A percentile compares a stretch with the other conserved stretches of the same genome.
Evolutionary conservation across 192 early-diverging fungal genomes (phyloP).

Genomic region (Phlyctochytrium arcticum): DNA sequence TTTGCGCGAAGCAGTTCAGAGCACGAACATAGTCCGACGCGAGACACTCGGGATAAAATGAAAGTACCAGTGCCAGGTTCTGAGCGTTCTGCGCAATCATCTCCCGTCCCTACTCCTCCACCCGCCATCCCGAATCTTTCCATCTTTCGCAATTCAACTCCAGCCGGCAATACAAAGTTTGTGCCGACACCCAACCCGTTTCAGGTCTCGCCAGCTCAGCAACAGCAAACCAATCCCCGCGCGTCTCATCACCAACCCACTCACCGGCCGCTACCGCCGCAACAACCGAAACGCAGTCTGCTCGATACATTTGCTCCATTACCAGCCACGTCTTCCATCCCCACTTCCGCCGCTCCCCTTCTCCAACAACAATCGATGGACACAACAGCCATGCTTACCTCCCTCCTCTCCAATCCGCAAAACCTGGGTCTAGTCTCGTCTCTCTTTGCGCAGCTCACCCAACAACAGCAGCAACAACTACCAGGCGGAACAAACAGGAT

Average conservation of each 20-base stretch:
- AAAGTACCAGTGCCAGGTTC: not conserved
- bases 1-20: slow-evolving; percentile 9
- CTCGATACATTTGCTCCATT: not conserved
- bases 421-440: not conserved
- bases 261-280: no score
- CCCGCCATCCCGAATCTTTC: not conserved
- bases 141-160: not conserved
- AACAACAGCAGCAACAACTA: no score
- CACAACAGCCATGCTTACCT: not conserved
- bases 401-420: not conserved
- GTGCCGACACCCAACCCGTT: not conserved
- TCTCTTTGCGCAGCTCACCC: not conserved
- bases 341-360: not conserved
- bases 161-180: not conserved
- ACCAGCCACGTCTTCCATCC: not conserved
- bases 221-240: no score
- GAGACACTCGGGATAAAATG: not conserved
- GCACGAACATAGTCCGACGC: not conserved
- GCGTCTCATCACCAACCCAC: no score
- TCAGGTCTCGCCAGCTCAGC: no score
- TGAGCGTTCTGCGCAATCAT: not conserved
- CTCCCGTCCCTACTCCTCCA: not conserved
- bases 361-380: not conserved
- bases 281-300: not conserved
- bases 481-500: no score